These are phyloP conservation scores for Zygosaccharomyces rouxii DNA, from an alignment of 805 yeast genomes.

Conservation along the genomic window DNA sequence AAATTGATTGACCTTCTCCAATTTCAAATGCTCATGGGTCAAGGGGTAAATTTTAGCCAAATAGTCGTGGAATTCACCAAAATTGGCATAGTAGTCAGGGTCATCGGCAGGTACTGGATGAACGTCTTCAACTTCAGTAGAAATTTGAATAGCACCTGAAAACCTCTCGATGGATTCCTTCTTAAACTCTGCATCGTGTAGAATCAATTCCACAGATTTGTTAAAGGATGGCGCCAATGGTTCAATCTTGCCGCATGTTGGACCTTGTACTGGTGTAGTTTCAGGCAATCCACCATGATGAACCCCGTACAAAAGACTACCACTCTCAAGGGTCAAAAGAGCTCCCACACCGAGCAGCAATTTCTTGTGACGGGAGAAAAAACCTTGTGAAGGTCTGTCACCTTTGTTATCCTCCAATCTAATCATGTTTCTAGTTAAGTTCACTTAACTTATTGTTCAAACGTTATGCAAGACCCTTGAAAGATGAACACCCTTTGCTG, in stretches of 20 bases:
- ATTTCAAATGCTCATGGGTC: constrained; percentile 44
- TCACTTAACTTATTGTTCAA: neutral
- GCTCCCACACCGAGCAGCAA: constrained; percentile 8
- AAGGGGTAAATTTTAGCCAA: constrained; percentile 52
- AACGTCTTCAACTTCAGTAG: constrained; percentile 56
- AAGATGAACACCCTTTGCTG: too few relatives aligned
- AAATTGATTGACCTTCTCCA: constrained; percentile 54
- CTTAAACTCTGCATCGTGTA: constrained; percentile 35
- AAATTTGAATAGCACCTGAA: constrained; percentile 52
- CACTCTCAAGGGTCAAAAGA: constrained; percentile 9
- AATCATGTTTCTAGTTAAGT: neutral
- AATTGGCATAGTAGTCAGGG: constrained; percentile 37
- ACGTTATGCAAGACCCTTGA: too few relatives aligned
- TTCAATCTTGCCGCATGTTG: constrained; percentile 1
- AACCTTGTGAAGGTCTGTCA: neutral
- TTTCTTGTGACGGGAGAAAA: constrained; percentile 4
- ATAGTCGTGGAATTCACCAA: constrained; percentile 47
- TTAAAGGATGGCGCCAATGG: constrained; percentile 4
- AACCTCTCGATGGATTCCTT: constrained; percentile 41
- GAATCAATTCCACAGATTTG: constrained; percentile 12
- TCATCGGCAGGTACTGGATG: constrained; percentile 43
- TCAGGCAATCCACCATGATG: neutral
- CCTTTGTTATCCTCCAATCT: neutral
- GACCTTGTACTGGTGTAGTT: neutral
- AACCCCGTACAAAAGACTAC: neutral